Evolutionary conservation across 1,284 basidiomycete species (phyloP), one percentile per base, ranked within the genome.

Genomic region (Cronartium quercuum): DNA sequence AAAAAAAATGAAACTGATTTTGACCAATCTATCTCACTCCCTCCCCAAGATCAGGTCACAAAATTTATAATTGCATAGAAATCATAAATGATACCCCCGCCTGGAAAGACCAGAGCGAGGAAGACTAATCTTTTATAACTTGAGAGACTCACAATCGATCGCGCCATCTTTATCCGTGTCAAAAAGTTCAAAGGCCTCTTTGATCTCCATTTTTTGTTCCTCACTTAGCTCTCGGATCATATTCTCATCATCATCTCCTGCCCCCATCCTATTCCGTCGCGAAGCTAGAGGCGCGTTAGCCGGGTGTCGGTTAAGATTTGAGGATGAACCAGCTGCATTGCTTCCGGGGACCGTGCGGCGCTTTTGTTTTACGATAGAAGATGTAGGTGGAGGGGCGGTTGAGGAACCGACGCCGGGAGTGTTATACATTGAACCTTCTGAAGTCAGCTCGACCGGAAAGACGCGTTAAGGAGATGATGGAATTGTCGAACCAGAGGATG

Each of bases 141-240:
- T 38, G 40, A 13, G 21, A n/a, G 15, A 57, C 55, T 68, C 12
- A 74, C 70, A 82, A 76, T 81, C 81, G 63, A 82, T 79, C 13
- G 81, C 89, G n/a, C 93, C 92, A 81, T 98, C 95, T 85, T 97
- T 97, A 86, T 98, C 95, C 41, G 93, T 92, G 84, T 98, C 96
- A 81, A 99, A 99, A 74, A 98, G 88, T 83, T 98, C 94, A 81
- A 99, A 99, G 0, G 96, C 96, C 81, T 99, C 96, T 82, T 94
- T 94, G 79, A 98, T 96, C 84, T 99, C 95, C 80, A 93, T 90
- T 79, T 92, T 91, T 82, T 98, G 94, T 82, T 98, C 94, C 75
- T 97, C 94, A 2, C 90, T 88, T 57, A 98, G 87, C 15, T 80
- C 79, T n/a, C 71, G n/a, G 13, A 63, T n/a, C 60, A 51, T 12